Conservation (phyloP, 768 basidiomycete species). For the Tricholoma furcatifolium region DNA sequence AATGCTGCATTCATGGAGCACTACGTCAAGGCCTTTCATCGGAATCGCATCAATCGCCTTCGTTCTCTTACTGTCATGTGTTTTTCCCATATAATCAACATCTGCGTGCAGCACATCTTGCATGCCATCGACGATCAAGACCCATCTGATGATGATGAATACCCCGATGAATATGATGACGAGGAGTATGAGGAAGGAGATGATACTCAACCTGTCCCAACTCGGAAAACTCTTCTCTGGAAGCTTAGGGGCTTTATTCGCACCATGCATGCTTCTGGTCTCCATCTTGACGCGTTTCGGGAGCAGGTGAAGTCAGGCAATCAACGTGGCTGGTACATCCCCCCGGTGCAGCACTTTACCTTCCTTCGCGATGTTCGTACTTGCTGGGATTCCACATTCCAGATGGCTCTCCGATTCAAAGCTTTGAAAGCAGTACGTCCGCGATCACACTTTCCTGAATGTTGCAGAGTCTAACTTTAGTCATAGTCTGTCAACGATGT, state of each 20-base stretch:
- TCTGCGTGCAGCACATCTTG: background rate
- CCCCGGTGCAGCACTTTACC: no score
- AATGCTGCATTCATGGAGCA: background rate
- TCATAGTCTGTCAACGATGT: no score
- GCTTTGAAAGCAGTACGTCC: no score
- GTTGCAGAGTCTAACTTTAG: no score
- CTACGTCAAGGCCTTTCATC: no score
- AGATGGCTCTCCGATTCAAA: no score
- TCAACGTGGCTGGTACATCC: no score
- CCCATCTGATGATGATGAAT: background rate
- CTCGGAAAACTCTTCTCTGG: background rate
- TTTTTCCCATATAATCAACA: background rate
- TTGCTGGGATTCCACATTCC: no score
- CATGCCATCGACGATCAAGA: background rate
- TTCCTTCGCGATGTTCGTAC: no score
- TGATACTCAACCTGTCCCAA: background rate
- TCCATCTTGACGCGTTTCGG: no score
- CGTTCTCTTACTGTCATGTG: background rate
- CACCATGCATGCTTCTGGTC: background rate
- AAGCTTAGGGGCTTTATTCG: background rate
- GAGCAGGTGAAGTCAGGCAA: no score
- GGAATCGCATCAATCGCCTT: background rate
- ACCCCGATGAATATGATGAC: background rate
- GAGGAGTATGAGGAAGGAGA: background rate
- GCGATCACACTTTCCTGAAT: no score